phyloP scores from a whole-genome alignment of 2,329 filamentous ascomycete species.

The Tricladium varicosporioides region DNA sequence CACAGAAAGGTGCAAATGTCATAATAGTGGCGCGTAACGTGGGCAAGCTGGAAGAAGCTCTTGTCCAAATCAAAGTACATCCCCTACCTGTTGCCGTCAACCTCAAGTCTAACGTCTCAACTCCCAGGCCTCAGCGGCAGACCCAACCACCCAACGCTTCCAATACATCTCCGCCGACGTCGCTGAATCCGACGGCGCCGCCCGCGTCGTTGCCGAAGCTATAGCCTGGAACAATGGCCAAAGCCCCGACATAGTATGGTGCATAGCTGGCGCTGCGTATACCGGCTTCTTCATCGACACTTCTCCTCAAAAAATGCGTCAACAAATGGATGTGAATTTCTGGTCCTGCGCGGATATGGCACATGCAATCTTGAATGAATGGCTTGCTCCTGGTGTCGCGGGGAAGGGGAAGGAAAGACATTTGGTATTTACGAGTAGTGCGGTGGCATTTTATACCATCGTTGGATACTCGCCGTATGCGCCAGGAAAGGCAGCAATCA shows the following conservation, averaged over 20 bases:
- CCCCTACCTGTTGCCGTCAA: neutral
- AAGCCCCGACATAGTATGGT: slow-evolving; percentile 86
- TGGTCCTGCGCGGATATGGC: slow-evolving; percentile 85
- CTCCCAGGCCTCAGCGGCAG: slow-evolving; percentile 61
- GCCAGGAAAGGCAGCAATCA: slow-evolving; percentile 81
- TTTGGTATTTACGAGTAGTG: slow-evolving; percentile 83
- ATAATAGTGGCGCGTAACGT: slow-evolving; percentile 80
- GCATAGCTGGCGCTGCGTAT: slow-evolving; percentile 72
- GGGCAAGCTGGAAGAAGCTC: slow-evolving; percentile 68
- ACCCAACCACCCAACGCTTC: slow-evolving; percentile 71
- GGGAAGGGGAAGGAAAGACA: slow-evolving; percentile 60
- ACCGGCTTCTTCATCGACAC: slow-evolving; percentile 79
- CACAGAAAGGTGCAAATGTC: slow-evolving; percentile 80
- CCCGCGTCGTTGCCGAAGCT: slow-evolving; percentile 67
- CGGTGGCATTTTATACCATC: slow-evolving; percentile 71
- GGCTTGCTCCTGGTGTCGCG: slow-evolving; percentile 57
- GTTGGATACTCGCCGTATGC: slow-evolving; percentile 83
- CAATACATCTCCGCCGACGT: slow-evolving; percentile 83
- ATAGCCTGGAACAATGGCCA: slow-evolving; percentile 74
- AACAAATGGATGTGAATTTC: slow-evolving; percentile 92
- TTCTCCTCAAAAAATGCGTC: slow-evolving; percentile 61
- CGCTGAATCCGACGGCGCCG: slow-evolving; percentile 65
- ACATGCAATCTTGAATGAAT: slow-evolving; percentile 72
- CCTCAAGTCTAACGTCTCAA: slow-evolving; percentile 5
- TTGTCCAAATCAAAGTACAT: slow-evolving; percentile 62